A percentile compares a stretch with the other conserved stretches of the same genome.
phyloP scores from a whole-genome alignment of 805 yeast genomes.

The Zygotorulaspora sp. region DNA sequence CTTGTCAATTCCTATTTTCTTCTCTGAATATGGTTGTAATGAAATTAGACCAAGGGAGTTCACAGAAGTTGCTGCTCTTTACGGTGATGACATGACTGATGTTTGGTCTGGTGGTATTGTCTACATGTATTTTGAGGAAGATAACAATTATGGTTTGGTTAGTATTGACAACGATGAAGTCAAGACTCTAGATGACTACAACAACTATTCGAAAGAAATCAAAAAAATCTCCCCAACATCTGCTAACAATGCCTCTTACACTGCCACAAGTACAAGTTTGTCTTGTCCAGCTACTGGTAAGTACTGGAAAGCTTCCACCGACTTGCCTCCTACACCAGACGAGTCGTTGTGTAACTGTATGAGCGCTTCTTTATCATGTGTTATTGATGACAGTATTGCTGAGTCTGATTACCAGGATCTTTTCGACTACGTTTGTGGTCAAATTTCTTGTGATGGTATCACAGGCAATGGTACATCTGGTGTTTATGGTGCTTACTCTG shows the following conservation, averaged over 20 bases:
- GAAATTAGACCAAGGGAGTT: constrained; percentile 63
- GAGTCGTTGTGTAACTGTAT: constrained; percentile 60
- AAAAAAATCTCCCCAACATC: constrained; percentile 50
- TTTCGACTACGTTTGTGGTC: constrained; percentile 54
- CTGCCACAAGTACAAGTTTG: constrained; percentile 43
- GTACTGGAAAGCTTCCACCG: constrained; percentile 64
- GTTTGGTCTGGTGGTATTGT: constrained; percentile 91
- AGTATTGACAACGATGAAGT: constrained; percentile 45
- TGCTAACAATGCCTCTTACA: constrained; percentile 38
- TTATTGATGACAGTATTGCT: constrained; percentile 51
- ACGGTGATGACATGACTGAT: constrained; percentile 65
- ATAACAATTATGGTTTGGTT: constrained; percentile 72
- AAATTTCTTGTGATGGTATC: constrained; percentile 57
- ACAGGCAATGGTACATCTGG: constrained; percentile 60
- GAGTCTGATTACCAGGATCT: constrained; percentile 55
- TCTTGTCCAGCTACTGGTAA: constrained; percentile 56
- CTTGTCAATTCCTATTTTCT: constrained; percentile 67
- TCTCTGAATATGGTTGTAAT: constrained; percentile 83
- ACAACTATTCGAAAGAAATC: constrained; percentile 58
- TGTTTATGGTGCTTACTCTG: constrained; percentile 66
- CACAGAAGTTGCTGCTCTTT: constrained; percentile 65
- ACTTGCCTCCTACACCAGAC: constrained; percentile 77
- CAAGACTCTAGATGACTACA: constrained; percentile 58
- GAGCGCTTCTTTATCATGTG: constrained; percentile 52
- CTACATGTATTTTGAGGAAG: constrained; percentile 78